A percentile compares a stretch with the other conserved stretches of the same genome.
Conservation (phyloP, 2,329 filamentous ascomycete genomes). For the Dothistroma pini region DNA sequence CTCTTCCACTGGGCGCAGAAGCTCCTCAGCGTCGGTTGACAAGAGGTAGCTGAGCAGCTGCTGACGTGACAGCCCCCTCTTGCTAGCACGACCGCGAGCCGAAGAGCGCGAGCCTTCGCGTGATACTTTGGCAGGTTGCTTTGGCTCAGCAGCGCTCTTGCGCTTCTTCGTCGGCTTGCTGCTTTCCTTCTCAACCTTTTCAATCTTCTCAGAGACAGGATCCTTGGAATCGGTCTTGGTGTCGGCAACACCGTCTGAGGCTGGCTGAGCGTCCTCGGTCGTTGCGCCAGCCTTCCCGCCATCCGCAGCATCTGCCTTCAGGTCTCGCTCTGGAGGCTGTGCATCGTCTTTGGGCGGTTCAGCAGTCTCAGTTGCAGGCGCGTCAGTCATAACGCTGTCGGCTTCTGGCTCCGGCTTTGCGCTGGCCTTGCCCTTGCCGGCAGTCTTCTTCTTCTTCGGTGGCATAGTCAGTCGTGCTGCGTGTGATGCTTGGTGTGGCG, state of each 20-base stretch:
- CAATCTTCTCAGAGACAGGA: not conserved
- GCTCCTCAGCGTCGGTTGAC: constrained; percentile 28
- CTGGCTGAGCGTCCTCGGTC: not conserved
- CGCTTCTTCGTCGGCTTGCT: constrained; percentile 22
- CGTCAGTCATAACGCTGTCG: not conserved
- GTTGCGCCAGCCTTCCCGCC: not conserved
- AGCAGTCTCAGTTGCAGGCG: constrained; percentile 2
- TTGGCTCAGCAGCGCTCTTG: constrained; percentile 20
- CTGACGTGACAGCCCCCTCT: constrained; percentile 19
- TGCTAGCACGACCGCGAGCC: constrained; percentile 21
- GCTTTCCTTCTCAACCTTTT: not conserved
- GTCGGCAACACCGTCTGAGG: not conserved
- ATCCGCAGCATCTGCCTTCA: not conserved
- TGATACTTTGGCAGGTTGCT: constrained; percentile 25
- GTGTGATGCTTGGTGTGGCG: not conserved
- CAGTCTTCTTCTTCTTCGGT: constrained; percentile 7
- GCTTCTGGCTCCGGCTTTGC: not conserved
- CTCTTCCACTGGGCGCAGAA: constrained; percentile 37
- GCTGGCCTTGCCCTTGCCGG: not conserved
- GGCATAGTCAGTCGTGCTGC: constrained; percentile 1
- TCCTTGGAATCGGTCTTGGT: not conserved
- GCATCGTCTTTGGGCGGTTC: constrained; percentile 7
- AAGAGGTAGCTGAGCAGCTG: constrained; percentile 37
- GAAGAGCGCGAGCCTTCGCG: constrained; percentile 31
- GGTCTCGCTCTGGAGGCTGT: constrained; percentile 1